phyloP scores from a whole-genome alignment of 2,329 filamentous ascomycete genomes.

The Colletotrichum tropicicola region DNA sequence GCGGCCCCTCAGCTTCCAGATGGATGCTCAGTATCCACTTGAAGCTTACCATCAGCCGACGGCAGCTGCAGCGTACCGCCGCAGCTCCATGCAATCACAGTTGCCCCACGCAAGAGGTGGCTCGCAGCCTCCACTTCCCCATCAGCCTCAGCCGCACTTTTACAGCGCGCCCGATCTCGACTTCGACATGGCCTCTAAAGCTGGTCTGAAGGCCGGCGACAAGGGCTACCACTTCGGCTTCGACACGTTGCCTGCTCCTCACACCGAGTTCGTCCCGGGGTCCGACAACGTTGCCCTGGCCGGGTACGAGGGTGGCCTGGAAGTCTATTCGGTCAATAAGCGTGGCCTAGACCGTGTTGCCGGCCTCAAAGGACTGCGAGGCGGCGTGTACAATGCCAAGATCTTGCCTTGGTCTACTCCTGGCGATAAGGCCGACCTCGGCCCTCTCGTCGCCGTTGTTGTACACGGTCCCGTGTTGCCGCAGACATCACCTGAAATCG shows the following conservation, averaged over 20 bases:
- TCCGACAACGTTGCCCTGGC: conserved; percentile 76
- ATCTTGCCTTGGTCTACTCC: conserved; percentile 75
- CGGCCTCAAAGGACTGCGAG: conserved; percentile 79
- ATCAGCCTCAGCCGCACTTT: conserved; percentile 80
- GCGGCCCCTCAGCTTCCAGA: conserved; percentile 57
- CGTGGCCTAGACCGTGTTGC: conserved; percentile 76
- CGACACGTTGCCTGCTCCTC: conserved; percentile 68
- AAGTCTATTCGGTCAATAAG: conserved; percentile 78
- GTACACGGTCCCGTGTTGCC: conserved; percentile 79
- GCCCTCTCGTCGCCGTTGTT: conserved; percentile 81
- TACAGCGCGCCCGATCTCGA: conserved; percentile 80
- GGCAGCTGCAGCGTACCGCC: conserved; percentile 47
- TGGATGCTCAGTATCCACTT: conserved; percentile 54
- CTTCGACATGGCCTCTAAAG: conserved; percentile 66
- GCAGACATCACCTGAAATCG: conserved; percentile 42
- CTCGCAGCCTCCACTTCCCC: conserved; percentile 73
- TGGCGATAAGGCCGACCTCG: conserved; percentile 62
- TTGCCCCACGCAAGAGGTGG: conserved; percentile 54
- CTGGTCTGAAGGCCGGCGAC: conserved; percentile 69
- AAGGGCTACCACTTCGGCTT: conserved; percentile 84
- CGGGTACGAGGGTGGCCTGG: conserved; percentile 82
- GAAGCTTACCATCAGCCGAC: conserved; percentile 48
- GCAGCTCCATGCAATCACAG: conserved; percentile 62
- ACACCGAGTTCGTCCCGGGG: conserved; percentile 40
- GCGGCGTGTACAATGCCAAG: conserved; percentile 83